Evolutionary conservation across 83 land plant genomes (phyloP).

Genomic region (Larix sibirica): DNA sequence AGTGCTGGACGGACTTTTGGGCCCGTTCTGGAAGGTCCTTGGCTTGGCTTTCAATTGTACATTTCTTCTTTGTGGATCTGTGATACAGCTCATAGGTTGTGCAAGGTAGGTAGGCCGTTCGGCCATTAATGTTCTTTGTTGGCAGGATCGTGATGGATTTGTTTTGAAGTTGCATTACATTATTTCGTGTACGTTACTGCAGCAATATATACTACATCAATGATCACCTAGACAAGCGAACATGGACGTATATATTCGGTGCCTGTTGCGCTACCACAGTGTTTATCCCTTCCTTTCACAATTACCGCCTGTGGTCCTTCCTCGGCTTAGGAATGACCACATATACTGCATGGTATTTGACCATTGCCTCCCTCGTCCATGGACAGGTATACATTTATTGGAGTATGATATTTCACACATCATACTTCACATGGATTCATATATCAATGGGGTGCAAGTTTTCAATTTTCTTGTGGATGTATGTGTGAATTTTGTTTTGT

Average conservation of each 20-base stretch:
- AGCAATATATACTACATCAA: conserved; percentile 88
- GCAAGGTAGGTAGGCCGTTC: conserved; percentile 53
- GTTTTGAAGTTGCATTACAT: background rate
- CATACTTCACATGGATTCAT: too few species aligned
- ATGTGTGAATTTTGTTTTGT: too few species aligned
- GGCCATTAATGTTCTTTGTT: conserved; percentile 4
- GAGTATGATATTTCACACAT: too few species aligned
- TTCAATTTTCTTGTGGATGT: too few species aligned
- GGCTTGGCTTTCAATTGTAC: conserved; percentile 89
- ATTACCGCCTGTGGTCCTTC: conserved; percentile 80
- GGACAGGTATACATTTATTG: conserved; percentile 55
- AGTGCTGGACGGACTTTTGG: conserved; percentile 77
- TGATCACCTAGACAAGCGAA: conserved; percentile 73
- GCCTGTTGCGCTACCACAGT: conserved; percentile 83
- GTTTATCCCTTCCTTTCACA: conserved; percentile 83
- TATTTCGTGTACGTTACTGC: conserved; percentile 5
- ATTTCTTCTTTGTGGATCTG: conserved; percentile 80
- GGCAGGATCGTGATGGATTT: background rate
- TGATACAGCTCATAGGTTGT: conserved; percentile 86
- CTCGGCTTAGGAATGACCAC: conserved; percentile 84
- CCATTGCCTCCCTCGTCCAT: conserved; percentile 63
- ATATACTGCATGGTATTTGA: conserved; percentile 86
- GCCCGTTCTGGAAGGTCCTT: conserved; percentile 69
- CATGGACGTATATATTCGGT: conserved; percentile 87
- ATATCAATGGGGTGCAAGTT: too few species aligned